A percentile compares a stretch with the other conserved stretches of the same genome.
These are phyloP conservation scores for Leccinum rimulosum DNA, from an alignment of 768 basidiomycete genomes.

Conservation along the genomic window DNA sequence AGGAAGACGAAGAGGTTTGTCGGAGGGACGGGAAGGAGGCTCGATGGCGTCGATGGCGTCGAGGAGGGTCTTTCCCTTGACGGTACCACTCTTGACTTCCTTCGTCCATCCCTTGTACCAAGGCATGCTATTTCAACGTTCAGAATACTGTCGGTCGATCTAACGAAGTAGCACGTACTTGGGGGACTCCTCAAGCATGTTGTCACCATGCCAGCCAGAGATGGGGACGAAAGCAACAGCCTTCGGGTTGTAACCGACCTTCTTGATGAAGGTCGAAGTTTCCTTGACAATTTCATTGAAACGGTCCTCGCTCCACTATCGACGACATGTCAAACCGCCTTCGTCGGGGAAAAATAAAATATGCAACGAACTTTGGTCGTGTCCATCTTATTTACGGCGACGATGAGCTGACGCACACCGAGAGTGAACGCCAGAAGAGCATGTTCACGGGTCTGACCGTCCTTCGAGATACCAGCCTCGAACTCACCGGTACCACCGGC, in stretches of 20 bases:
- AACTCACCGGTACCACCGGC: conserved; percentile 99
- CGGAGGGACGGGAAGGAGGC: conserved; percentile 92
- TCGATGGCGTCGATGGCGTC: conserved; percentile 99
- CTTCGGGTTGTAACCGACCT: conserved; percentile 99
- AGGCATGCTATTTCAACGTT: conserved; percentile 66
- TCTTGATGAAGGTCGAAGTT: conserved; percentile 97
- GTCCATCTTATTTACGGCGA: conserved; percentile 99
- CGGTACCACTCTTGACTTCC: conserved; percentile 89
- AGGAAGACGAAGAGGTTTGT: conserved; percentile 99
- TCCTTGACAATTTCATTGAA: conserved; percentile 99
- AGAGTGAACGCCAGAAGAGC: conserved; percentile 99
- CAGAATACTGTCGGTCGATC: conserved; percentile 10
- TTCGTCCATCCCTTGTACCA: conserved; percentile 99
- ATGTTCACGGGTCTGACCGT: conserved; percentile 99
- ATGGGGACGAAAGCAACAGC: conserved; percentile 97
- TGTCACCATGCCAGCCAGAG: conserved; percentile 99
- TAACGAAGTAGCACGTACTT: conserved; percentile 56
- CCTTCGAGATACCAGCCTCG: conserved; percentile 99
- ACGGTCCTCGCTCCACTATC: conserved; percentile 96
- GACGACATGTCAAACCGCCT: conserved; percentile 4
- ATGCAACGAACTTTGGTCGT: conserved; percentile 76
- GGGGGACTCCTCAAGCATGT: conserved; percentile 98
- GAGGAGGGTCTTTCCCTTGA: conserved; percentile 99
- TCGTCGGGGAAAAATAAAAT: neutral
- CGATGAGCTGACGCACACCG: conserved; percentile 99